Base-by-base conservation (phyloP, 2,329 filamentous ascomycete species). In the Sodiomyces alkalinus region DNA sequence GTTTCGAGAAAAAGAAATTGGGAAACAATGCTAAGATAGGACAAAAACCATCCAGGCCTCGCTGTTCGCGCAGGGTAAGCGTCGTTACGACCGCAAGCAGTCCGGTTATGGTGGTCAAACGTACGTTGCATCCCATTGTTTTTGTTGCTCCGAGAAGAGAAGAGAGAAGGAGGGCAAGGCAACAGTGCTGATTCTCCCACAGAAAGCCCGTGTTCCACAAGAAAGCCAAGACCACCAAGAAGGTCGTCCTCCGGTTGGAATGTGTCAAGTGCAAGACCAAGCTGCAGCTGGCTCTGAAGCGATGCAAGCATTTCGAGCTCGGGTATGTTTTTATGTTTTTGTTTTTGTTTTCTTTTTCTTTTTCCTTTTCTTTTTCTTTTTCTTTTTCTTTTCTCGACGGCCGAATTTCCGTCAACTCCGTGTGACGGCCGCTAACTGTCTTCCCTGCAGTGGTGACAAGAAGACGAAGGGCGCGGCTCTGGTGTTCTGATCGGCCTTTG, bases 191-290 rank as follows among this genome's bases (percentile, higher is more conserved):
- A 33, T 27, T 6, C 7, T 16, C 8, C 6, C 5, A 24, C 27
- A 33, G 31, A 55, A 98, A 98, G 73, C 90, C 92, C 51, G 86
- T 98, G 56, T 98, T 96, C 81, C 90, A 96, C 82, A 98, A 96
- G 80, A 96, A 94, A 73, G 90, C 90, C 47, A 98, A 98, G 81
- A 98, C 90, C 49, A 98, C 90, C 59, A 98, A 98, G 82, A 98
- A 98, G 80, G 80, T 98, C 52, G 92, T 98, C 54, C 70, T 98
- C 64, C 78, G 90, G 70, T 68, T 98, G 63, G 90, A 98, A 65
- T 98, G 90, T 74, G 87, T 83, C 56, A 61, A 67, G 49, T 98
- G 90, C 83, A 96, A 96, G 80, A 78, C 83, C 60, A 96, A 94
- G 80, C 77, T 76, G 63, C 85, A 98, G 72, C 74, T 98, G 56